Base-by-base conservation (phyloP, 176 grass and related monocot genomes). In the Triticum dicoccoides region DNA sequence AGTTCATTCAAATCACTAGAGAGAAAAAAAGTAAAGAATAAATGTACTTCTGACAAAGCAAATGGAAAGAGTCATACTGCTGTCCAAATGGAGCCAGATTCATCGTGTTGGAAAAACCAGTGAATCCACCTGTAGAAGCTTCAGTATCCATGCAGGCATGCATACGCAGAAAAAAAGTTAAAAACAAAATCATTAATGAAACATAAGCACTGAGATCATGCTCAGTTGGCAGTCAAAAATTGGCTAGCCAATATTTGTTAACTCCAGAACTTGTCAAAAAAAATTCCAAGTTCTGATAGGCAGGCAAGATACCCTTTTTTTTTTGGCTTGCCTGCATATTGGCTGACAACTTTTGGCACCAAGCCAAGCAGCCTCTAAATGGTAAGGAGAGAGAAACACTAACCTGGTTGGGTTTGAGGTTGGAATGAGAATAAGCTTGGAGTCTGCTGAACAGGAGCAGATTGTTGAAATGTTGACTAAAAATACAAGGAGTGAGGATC, bases 361-460 rank as follows among this genome's bases (percentile, higher is more conserved):
- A 59, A 59, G 20, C 56, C 56, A 59, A 59, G 56, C 56, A 59
- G 20, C 20, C 17, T 59, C 56, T 59, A 21, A 84, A 65, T 44
- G 13, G 33, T 83, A 82, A 68, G 4, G 27, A 65, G 30, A 84
- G 5, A 54, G 44, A 84, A 54, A 83, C 52, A 79, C 21, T 76
- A 86, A 94, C 96, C 89, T 95, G 88, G 39, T 82, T 91, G 95
- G 69, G 70, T 29, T 52, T 66, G 76, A 76, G 85, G 81, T 86
- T 88, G 89, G 87, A 98, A 95, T 41, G 91, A 92, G 71, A 98
- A 95, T 29, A 82, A 61, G 84, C 49, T 93, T 45, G 81, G 27
- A 37, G 88, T 86, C 85, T 94, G 96, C 85, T 94, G 96, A 86
- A 70, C 65, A 67, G 84, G 81, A 9, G 85, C 61, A 84, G 93